A percentile compares a stretch with the other conserved stretches of the same genome.
Evolutionary conservation across 1,284 basidiomycete genomes (phyloP).

Genomic region (Agaricales sp.): DNA sequence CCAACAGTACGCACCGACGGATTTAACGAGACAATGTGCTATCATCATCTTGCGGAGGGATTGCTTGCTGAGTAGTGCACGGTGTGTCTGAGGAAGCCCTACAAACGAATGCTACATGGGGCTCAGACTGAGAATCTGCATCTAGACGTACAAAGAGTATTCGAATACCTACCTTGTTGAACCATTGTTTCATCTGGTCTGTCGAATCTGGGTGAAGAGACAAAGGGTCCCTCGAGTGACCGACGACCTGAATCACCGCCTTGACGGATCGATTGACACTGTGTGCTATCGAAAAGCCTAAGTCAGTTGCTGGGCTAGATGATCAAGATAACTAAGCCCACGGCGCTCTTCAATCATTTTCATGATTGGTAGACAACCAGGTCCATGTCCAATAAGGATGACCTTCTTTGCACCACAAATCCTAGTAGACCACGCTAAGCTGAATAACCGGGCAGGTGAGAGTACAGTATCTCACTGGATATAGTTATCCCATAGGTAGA

Average conservation of each 20-base stretch:
- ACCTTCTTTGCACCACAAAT: conserved; percentile 63
- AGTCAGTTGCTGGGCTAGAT: conserved; percentile 4
- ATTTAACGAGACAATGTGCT: too few species aligned
- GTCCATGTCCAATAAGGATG: conserved; percentile 81
- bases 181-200: background rate
- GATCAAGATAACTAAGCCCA: conserved; percentile 17
- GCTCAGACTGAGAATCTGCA: conserved; percentile 4
- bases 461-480: conserved; percentile 48
- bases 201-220: conserved; percentile 38
- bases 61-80: conserved; percentile 39
- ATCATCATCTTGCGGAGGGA: too few species aligned
- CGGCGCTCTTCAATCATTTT: conserved; percentile 63
- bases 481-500: conserved; percentile 94
- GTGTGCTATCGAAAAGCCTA: conserved; percentile 19
- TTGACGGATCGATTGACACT: conserved; percentile 54
- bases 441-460: conserved; percentile 1
- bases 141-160: too few species aligned
- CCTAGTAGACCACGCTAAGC: conserved; percentile 25
- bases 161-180: conserved; percentile 35
- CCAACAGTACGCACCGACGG: conserved; percentile 40
- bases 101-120: conserved; percentile 50
- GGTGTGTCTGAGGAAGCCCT: conserved; percentile 48
- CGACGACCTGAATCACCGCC: conserved; percentile 71
- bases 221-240: conserved; percentile 46
- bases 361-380: conserved; percentile 69